Conservation (phyloP, 2,329 filamentous ascomycete species). For the Davidsoniella virescens region DNA sequence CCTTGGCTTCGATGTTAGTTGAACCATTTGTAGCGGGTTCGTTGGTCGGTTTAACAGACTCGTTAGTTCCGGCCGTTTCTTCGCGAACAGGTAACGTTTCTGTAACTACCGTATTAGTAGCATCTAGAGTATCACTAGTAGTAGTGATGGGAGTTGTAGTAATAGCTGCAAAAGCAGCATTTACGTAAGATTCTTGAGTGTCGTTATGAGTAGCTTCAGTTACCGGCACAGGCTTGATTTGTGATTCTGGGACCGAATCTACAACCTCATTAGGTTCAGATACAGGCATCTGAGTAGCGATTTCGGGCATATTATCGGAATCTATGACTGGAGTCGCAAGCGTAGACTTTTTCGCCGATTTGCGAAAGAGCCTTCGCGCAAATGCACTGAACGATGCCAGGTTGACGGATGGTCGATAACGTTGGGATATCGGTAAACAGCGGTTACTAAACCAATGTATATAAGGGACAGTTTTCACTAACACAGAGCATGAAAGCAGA, state of each 20-base stretch:
- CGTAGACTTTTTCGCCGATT: not conserved
- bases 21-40: conserved; percentile 10
- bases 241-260: too few relatives aligned
- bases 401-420: not conserved
- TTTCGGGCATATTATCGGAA: not conserved
- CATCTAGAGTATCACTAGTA: not conserved
- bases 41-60: not conserved
- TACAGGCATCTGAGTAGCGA: not conserved
- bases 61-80: not conserved
- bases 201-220: not conserved
- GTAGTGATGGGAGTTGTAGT: too few relatives aligned
- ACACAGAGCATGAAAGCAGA: not conserved
- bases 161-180: not conserved
- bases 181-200: not conserved
- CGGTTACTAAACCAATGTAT: not conserved
- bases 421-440: not conserved
- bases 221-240: not conserved
- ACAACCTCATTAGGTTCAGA: not conserved
- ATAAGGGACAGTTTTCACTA: not conserved
- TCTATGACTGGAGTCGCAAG: not conserved
- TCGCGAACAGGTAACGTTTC: not conserved
- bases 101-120: not conserved
- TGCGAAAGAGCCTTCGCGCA: not conserved
- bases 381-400: not conserved
- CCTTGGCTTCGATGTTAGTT: conserved; percentile 4